Base-by-base conservation (phyloP, 345 rosid species). In the Gossypium rotundifolium region DNA sequence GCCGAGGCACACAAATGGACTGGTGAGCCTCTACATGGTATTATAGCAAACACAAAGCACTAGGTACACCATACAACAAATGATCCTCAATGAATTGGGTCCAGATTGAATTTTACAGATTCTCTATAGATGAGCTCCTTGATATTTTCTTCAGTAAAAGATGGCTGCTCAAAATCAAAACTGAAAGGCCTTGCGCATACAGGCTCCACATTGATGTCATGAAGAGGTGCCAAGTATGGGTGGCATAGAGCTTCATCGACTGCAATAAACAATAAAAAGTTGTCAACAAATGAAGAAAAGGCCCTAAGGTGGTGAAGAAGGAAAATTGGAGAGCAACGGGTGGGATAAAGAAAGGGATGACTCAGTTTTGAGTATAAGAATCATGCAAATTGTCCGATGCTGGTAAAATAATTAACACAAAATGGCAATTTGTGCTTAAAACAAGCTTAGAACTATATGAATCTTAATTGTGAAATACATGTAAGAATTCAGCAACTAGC, bases 81-180 rank as follows among this genome's bases (percentile, higher is more conserved):
- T 59, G 54, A 54, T 57, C 78, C 81, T 85, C 86, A 86, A 64
- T 66, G 79, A 66, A 77, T 63, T 61, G 87, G 87, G 75, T 89
- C 91, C 14, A 97, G 98, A 82, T 94, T 89, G 90, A 89, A 91
- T 77, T 81, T 88, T 61, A 87, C 88, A 71, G 99, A 86, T 84
- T 95, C 99, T 84, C 88, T 83, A 90, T 94, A 91, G 80, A 95
- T 90, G 64, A 93, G 97, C 84, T 95, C 99, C 86, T 93, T 93
- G 72, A 95, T 93, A 79, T 95, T 83, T 81, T 93, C 98, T 78
- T 95, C 99, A 9, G 94, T 90, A 82, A 90, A 90, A 16, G 98
- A 82, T 49, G 99, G 97, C 70, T 88, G 96, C 84, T 95, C 99
- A 79, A 95, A 95, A 81, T 93, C 97, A 80, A 89, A 93, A 85